Evolutionary conservation across 176 grass and related monocot genomes (phyloP), one percentile per base, ranked within the genome.

Genomic region (Secale cereale): DNA sequence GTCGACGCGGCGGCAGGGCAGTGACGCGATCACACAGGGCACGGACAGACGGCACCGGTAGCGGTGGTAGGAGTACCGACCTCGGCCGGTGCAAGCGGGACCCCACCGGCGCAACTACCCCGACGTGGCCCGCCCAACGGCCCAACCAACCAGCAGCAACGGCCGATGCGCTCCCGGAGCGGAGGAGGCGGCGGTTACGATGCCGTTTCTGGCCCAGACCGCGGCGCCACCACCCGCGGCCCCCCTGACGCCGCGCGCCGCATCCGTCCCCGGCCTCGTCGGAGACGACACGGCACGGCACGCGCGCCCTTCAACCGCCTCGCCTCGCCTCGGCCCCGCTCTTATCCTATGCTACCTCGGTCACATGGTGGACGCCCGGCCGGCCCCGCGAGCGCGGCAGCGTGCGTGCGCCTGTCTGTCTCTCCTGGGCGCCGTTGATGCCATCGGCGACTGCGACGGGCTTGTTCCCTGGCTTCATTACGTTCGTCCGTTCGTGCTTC

Each of bases 111-210:
- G 25, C 33, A 63, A 81, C 78, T 10, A 81, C 81, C 80, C 23
- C 2, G 68, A 41, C 30, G 11, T 83, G 80, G 64, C 37, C 64
- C 36, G 56, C 54, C 37, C 84, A 72, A 79, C 76, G 50, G 65
- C 48, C 48, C 31, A 54, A 52, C 48, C 48, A 52, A 52, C 48
- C 48, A 19, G 48, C 48, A 77, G 4, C 70, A 3, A 32, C 10
- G 4, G 27, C 57, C n/a, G 12, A 19, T 32, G 30, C 7, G 7
- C 4, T 57, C 19, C 11, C 7, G 40, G 50, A 16, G 31, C 59
- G 76, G 87, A 19, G 82, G 69, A 59, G 26, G 59, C 39, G 70
- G 78, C 82, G 14, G 87, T 89, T 85, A 85, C 50, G 50, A 16
- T 70, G 69, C 77, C 26, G 61, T 81, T 81, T 81, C 46, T 37